Conservation (phyloP, 352 stramenopile genomes). For the Phytophthora megakarya region DNA sequence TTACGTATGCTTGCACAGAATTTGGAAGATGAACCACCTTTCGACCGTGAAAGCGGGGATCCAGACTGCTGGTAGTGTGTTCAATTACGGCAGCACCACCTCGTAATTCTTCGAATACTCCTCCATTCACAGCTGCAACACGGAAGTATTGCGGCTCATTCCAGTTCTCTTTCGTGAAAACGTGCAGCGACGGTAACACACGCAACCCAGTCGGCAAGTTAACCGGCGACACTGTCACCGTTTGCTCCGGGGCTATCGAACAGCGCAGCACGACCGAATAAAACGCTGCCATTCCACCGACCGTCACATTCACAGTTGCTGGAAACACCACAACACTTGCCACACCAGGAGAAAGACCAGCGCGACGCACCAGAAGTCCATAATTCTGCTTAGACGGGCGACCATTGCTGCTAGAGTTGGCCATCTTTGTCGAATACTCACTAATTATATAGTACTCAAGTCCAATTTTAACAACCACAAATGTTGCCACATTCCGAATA, state of each 20-base stretch:
- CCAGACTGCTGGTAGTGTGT: slow-evolving; percentile 51
- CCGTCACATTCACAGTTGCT: slow-evolving; percentile 41
- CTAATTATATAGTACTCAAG: not conserved
- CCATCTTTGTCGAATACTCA: not conserved
- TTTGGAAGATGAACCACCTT: slow-evolving; percentile 42
- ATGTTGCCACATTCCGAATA: not conserved
- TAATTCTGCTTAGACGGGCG: slow-evolving; percentile 9
- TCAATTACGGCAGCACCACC: slow-evolving; percentile 41
- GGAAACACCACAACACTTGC: slow-evolving; percentile 48
- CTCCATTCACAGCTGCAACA: slow-evolving; percentile 41
- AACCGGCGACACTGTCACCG: slow-evolving; percentile 51
- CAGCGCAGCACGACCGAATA: slow-evolving; percentile 58
- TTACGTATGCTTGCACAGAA: slow-evolving; percentile 51
- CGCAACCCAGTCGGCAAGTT: slow-evolving; percentile 58
- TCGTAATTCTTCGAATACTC: slow-evolving; percentile 35
- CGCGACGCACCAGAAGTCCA: slow-evolving; percentile 17
- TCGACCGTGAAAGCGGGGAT: slow-evolving; percentile 54
- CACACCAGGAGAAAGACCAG: slow-evolving; percentile 28
- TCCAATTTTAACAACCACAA: slow-evolving; percentile 28
- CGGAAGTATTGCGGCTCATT: slow-evolving; percentile 53
- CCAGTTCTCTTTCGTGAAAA: slow-evolving; percentile 60
- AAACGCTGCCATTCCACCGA: slow-evolving; percentile 53
- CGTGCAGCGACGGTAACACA: slow-evolving; percentile 49
- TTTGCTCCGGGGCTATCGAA: slow-evolving; percentile 38
- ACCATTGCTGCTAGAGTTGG: slow-evolving; percentile 1